phyloP scores from a whole-genome alignment of 225 moss, liverwort and hornwort species.

The Sphagnum tenellum region DNA sequence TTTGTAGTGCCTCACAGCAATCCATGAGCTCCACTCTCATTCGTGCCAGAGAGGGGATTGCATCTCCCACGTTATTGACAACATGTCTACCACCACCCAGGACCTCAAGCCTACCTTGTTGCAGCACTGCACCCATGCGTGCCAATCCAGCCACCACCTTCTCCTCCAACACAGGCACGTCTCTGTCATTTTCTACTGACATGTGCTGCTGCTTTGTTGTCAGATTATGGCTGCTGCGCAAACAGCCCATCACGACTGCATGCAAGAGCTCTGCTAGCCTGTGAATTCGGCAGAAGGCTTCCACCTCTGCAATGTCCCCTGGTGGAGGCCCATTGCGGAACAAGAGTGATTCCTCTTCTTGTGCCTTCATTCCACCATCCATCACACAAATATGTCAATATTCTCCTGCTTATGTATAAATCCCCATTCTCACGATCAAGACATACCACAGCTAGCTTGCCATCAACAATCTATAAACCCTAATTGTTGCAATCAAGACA shows the following conservation, averaged over 20 bases:
- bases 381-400: neutral
- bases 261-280: constrained; percentile 68
- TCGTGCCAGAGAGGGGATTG: constrained; percentile 56
- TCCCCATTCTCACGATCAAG: no score
- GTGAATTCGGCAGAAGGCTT: constrained; percentile 84
- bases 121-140: constrained; percentile 56
- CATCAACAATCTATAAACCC: no score
- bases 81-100: constrained; percentile 41
- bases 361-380: constrained; percentile 20
- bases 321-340: constrained; percentile 67
- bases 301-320: constrained; percentile 76
- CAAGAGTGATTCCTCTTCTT: constrained; percentile 71
- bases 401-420: neutral
- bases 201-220: constrained; percentile 9
- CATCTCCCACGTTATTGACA: constrained; percentile 26
- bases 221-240: constrained; percentile 21
- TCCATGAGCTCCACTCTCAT: constrained; percentile 68
- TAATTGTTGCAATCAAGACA: neutral
- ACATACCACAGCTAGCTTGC: no score
- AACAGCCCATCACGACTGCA: constrained; percentile 54
- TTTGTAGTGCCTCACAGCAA: constrained; percentile 54
- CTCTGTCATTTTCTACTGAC: constrained; percentile 31
- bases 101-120: constrained; percentile 60
- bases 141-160: constrained; percentile 77
- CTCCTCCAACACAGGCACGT: constrained; percentile 60